Percentiles rank a stretch among this genome's conserved stretches.
Conservation (phyloP, 345 rosid genomes). For the Psidium friedrichsthalianum region DNA sequence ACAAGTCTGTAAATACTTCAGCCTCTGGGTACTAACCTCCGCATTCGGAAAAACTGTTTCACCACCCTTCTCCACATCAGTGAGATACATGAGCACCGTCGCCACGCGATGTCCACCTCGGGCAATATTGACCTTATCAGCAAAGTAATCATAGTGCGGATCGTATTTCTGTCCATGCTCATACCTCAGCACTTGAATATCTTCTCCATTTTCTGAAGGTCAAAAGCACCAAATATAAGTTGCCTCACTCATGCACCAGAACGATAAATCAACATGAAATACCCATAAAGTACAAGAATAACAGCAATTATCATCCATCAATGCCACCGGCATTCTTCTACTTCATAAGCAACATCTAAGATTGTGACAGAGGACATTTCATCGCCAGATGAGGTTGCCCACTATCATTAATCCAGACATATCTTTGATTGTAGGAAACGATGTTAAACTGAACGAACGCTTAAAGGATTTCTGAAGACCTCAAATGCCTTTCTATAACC, state of each 20-base stretch:
- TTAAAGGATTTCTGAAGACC: background rate
- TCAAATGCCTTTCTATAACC: background rate
- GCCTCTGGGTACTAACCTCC: conserved; percentile 38
- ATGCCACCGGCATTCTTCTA: background rate
- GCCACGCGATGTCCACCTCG: conserved; percentile 93
- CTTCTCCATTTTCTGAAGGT: conserved; percentile 82
- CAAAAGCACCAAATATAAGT: background rate
- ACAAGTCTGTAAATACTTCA: background rate
- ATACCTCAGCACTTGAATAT: conserved; percentile 78
- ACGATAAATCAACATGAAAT: background rate
- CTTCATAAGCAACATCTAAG: background rate
- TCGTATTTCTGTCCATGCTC: conserved; percentile 92
- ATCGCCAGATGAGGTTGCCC: background rate
- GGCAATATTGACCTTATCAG: conserved; percentile 78
- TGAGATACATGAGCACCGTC: conserved; percentile 86
- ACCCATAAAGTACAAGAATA: background rate
- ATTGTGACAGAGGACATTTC: background rate
- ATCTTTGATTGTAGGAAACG: background rate
- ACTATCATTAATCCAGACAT: background rate
- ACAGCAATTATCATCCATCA: background rate
- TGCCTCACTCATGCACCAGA: background rate
- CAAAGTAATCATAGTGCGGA: conserved; percentile 80
- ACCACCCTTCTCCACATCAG: conserved; percentile 83
- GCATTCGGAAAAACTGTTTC: conserved; percentile 92
- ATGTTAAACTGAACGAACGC: background rate